Percentiles rank a stretch among this genome's conserved stretches.
These are phyloP conservation scores for Chrysopogon serrulatus DNA, from an alignment of 176 grass and related monocot species.

Conservation along the genomic window DNA sequence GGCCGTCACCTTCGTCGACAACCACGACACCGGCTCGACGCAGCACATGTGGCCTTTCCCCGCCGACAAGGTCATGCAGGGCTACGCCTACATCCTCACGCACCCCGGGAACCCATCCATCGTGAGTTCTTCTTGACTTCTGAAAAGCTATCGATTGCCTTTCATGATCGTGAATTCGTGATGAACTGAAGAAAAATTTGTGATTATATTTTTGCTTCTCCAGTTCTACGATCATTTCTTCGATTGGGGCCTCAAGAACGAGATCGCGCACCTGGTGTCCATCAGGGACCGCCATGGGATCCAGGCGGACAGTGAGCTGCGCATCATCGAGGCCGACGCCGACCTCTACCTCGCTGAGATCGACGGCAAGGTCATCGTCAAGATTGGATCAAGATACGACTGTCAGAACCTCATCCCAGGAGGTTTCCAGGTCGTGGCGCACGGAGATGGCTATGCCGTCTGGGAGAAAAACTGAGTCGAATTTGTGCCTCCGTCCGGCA, in stretches of 20 bases:
- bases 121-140: conserved; percentile 39
- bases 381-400: conserved; percentile 44
- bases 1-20: conserved; percentile 81
- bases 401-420: conserved; percentile 33
- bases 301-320: too few relatives aligned
- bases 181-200: background rate
- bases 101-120: conserved; percentile 78
- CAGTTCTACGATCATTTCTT: conserved; percentile 86
- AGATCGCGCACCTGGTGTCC: too few relatives aligned
- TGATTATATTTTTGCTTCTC: background rate
- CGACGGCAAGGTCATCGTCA: too few relatives aligned
- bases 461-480: conserved; percentile 45
- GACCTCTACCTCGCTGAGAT: too few relatives aligned
- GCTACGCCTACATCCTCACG: conserved; percentile 89
- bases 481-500: background rate
- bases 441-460: conserved; percentile 44
- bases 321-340: too few relatives aligned
- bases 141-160: background rate
- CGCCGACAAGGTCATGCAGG: conserved; percentile 80
- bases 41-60: conserved; percentile 82
- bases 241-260: too few relatives aligned
- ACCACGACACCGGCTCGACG: conserved; percentile 83
- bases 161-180: background rate
- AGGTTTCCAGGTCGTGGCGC: conserved; percentile 34
- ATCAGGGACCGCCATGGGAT: too few relatives aligned